phyloP scores from a whole-genome alignment of 164 flowering plant genomes.

The Tinospora cordifolia region DNA sequence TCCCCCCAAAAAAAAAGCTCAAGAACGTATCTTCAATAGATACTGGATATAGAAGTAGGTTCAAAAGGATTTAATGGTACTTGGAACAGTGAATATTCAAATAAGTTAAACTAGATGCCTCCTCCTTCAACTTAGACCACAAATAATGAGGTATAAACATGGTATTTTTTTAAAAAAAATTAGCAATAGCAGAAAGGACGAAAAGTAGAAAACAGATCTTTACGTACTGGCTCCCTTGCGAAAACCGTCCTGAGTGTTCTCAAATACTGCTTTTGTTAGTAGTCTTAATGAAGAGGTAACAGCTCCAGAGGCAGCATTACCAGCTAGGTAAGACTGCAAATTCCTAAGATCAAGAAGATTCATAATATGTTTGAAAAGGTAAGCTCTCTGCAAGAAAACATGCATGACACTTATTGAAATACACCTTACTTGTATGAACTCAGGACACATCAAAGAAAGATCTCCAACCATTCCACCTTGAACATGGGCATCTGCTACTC shows the following conservation, averaged over 20 bases:
- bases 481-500: slow-evolving; percentile 71
- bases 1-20: not conserved
- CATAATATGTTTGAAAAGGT: not conserved
- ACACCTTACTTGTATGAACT: slow-evolving; percentile 56
- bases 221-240: slow-evolving; percentile 39
- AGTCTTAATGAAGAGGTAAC: slow-evolving; percentile 34
- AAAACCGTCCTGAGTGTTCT: slow-evolving; percentile 27
- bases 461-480: slow-evolving; percentile 93
- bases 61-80: too few species aligned
- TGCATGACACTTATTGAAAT: not conserved
- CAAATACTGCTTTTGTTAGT: slow-evolving; percentile 33
- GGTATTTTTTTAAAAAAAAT: not conserved
- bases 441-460: slow-evolving; percentile 70
- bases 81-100: not conserved
- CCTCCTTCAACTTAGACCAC: not conserved
- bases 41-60: not conserved
- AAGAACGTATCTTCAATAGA: not conserved
- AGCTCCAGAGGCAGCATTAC: slow-evolving; percentile 41
- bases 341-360: slow-evolving; percentile 5
- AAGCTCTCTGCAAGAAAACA: not conserved
- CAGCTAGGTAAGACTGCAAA: slow-evolving; percentile 36
- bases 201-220: not conserved
- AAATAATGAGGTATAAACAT: not conserved
- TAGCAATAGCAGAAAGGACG: not conserved
- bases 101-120: not conserved